These are phyloP conservation scores for Pythium rhizo-oryzae DNA, from an alignment of 352 stramenopile species.

Conservation along the genomic window DNA sequence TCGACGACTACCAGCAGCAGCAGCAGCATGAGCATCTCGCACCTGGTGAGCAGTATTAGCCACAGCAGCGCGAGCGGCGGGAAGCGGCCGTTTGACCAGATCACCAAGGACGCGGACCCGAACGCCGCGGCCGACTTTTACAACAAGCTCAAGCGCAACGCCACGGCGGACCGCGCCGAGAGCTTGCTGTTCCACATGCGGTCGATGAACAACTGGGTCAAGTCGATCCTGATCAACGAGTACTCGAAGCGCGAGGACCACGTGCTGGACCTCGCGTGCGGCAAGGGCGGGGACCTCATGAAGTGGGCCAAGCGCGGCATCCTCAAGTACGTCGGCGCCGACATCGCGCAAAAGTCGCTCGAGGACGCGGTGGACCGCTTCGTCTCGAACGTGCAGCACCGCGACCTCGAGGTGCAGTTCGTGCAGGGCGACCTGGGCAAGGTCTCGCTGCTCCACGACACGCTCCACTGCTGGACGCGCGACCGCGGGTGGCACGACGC, in stretches of 20 bases:
- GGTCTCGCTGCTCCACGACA: conserved; percentile 67
- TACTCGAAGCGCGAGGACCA: conserved; percentile 78
- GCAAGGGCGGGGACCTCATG: conserved; percentile 97
- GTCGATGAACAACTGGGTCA: conserved; percentile 99
- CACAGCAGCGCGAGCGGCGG: conserved; percentile 25
- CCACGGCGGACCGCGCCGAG: conserved; percentile 76
- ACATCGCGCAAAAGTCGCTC: conserved; percentile 97
- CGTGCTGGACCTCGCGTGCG: conserved; percentile 97
- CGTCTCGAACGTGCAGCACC: conserved; percentile 61
- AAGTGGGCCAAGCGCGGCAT: conserved; percentile 96
- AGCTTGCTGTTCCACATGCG: conserved; percentile 97
- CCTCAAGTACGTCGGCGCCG: conserved; percentile 95
- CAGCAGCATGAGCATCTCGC: conserved; percentile 57
- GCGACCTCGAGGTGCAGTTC: conserved; percentile 78
- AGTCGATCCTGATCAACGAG: conserved; percentile 95
- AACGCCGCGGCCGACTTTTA: conserved; percentile 80
- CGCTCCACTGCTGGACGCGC: conserved; percentile 72
- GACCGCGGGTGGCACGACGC: conserved; percentile 61
- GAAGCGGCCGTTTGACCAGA: conserved; percentile 61
- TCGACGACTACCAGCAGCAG: conserved; percentile 4
- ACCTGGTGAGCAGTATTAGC: conserved; percentile 41
- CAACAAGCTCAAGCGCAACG: conserved; percentile 80
- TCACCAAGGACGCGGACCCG: conserved; percentile 64
- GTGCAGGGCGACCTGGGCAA: conserved; percentile 78
- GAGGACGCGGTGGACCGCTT: conserved; percentile 92